These are phyloP conservation scores for Penicillium subrubescens DNA, from an alignment of 495 filamentous ascomycete species.

Conservation along the genomic window DNA sequence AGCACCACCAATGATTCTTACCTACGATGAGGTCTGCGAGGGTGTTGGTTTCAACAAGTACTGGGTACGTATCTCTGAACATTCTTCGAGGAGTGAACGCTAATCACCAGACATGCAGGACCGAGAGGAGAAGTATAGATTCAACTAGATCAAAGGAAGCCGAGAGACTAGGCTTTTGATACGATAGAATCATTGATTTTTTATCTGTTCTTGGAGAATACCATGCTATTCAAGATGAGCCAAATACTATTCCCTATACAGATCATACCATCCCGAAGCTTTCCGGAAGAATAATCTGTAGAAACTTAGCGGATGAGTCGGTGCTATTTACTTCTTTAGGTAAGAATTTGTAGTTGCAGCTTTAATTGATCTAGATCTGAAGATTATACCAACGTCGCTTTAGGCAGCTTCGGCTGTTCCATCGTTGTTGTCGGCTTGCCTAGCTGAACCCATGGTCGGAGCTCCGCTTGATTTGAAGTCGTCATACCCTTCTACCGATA, in stretches of 20 bases:
- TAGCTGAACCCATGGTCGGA: background rate
- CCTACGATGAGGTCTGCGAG: constrained; percentile 41
- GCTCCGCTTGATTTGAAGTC: background rate
- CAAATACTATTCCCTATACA: background rate
- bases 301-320: background rate
- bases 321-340: background rate
- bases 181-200: background rate
- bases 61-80: constrained; percentile 32
- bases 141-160: background rate
- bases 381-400: background rate
- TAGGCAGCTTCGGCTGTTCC: constrained; percentile 4
- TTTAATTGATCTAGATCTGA: background rate
- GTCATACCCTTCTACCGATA: background rate
- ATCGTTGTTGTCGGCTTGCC: background rate
- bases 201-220: background rate
- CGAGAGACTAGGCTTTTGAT: background rate
- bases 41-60: constrained; percentile 46
- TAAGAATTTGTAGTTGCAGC: background rate
- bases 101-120: constrained; percentile 15
- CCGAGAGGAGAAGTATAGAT: constrained; percentile 28
- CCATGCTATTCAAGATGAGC: background rate
- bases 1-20: constrained; percentile 36
- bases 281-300: background rate
- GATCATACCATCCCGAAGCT: background rate
- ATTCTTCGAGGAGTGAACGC: background rate